Evolutionary conservation across 2,329 filamentous ascomycete species (phyloP), one percentile per base, ranked within the genome.

Genomic region (Ceratocystis papillata): DNA sequence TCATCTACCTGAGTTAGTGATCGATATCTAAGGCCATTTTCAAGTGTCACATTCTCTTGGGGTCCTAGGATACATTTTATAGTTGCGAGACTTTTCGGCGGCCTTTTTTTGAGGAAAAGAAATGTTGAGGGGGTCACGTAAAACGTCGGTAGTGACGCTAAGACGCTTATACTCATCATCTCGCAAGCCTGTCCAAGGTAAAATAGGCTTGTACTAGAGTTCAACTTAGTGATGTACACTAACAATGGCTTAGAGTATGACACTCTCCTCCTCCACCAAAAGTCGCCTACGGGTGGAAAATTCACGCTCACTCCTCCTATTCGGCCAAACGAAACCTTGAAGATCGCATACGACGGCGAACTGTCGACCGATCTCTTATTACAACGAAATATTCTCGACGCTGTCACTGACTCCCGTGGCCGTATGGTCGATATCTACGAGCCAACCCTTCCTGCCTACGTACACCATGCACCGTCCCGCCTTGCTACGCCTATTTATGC

Each of bases 401-500:
- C 79, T n/a, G 76, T 90, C 10, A 73, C 75, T 46, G 81, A 85
- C 60, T 79, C 76, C 69, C 81, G 70, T 2, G 79, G 79, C 37
- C 72, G 76, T 8, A 72, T 78, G 3, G 83, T 82, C 67, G 78
- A 84, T 68, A 72, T 90, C 50, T 81, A 82, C 65, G 81, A 84
- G 69, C 87, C 88, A 17, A 86, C 86, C 0, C 76, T 94, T 66
- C 85, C 86, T 61, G 86, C 90, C 74, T 92, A 92, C 76, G 83
- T 90, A 64, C 67, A 65, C 53, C 79, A 83, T 60, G 76, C 87
- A 67, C 86, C 81, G 61, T 81, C 81, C 69, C 82, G 89, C 66
- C 74, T 87, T 15, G 89, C 91, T n/a, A 93, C 89, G 65, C 89
- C 89, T 71, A 77, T 77, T 55, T 94, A 94, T 72, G 85, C 88